A percentile compares a stretch with the other conserved stretches of the same genome.
These are phyloP conservation scores for Crucihimalaya himalaica DNA, from an alignment of 345 rosid species.

Conservation along the genomic window DNA sequence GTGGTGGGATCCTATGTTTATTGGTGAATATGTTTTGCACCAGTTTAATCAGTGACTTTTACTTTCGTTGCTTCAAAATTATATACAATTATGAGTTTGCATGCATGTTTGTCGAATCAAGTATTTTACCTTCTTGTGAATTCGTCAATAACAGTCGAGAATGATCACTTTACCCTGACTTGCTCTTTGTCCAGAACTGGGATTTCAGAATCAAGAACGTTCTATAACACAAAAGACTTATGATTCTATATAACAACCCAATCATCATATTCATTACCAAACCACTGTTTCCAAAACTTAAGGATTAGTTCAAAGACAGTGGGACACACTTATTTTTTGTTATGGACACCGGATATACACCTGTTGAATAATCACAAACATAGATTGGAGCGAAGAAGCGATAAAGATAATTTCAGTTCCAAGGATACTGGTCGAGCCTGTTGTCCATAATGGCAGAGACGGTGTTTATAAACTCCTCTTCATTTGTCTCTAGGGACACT, in stretches of 20 bases:
- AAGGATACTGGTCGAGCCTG: slow-evolving; percentile 44
- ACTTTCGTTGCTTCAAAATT: neutral
- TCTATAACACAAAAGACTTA: neutral
- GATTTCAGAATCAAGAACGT: too few relatives aligned
- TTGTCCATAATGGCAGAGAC: slow-evolving; percentile 62
- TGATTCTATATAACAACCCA: slow-evolving; percentile 1
- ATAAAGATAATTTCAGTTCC: slow-evolving; percentile 15
- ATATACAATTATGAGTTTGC: neutral
- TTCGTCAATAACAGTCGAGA: neutral
- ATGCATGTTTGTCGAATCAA: neutral
- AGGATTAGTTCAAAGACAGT: slow-evolving; percentile 32
- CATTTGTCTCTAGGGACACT: slow-evolving; percentile 53
- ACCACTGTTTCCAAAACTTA: slow-evolving; percentile 15
- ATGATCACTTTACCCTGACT: neutral
- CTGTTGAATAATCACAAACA: slow-evolving; percentile 15
- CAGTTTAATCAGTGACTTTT: slow-evolving; percentile 14
- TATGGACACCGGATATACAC: slow-evolving; percentile 15
- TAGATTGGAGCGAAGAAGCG: neutral
- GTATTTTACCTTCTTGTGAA: neutral
- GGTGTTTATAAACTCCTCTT: slow-evolving; percentile 54
- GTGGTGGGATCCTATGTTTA: slow-evolving; percentile 66
- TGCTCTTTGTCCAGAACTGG: neutral
- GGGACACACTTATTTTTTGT: slow-evolving; percentile 27
- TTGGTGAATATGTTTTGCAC: slow-evolving; percentile 43
- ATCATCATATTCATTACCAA: slow-evolving; percentile 14